A percentile compares a stretch with the other conserved stretches of the same genome.
Evolutionary conservation across 2,329 filamentous ascomycete genomes (phyloP).

Genomic region (Cladosporium sp.): DNA sequence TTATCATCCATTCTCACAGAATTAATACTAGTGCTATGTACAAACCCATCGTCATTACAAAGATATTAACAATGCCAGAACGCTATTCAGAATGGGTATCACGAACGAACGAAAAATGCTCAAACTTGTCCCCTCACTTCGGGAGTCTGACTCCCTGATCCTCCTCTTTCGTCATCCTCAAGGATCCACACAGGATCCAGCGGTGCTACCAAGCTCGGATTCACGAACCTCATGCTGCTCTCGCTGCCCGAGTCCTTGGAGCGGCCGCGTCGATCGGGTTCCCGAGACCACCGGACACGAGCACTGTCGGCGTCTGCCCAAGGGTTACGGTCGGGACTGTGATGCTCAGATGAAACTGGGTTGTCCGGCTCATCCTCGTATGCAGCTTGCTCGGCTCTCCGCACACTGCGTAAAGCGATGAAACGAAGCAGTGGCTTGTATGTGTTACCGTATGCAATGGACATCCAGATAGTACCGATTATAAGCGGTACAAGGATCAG

Average conservation of each 20-base stretch:
- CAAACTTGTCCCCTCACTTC: constrained; percentile 2
- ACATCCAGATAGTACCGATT: constrained; percentile 83
- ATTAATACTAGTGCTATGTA: not conserved
- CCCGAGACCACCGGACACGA: constrained; percentile 17
- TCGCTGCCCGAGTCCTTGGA: constrained; percentile 74
- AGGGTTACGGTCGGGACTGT: constrained; percentile 41
- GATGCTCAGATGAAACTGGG: not conserved
- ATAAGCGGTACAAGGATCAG: constrained; percentile 74
- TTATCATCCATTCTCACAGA: not conserved
- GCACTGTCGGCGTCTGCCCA: constrained; percentile 32
- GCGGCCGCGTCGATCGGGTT: constrained; percentile 38
- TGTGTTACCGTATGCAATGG: constrained; percentile 73
- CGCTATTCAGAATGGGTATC: constrained; percentile 13
- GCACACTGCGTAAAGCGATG: constrained; percentile 86
- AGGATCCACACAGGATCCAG: constrained; percentile 34
- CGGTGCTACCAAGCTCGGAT: constrained; percentile 70
- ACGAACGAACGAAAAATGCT: not conserved
- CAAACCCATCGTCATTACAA: not conserved
- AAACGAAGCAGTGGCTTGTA: constrained; percentile 90
- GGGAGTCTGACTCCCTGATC: not conserved
- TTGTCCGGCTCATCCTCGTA: constrained; percentile 35
- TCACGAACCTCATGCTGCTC: constrained; percentile 69
- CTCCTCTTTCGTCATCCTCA: constrained; percentile 17
- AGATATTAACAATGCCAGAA: not conserved
- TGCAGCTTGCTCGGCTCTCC: constrained; percentile 56